Evolutionary conservation across 441 rosid species (phyloP), one percentile per base, ranked within the genome.

Genomic region (Pelargonium citronellum): DNA sequence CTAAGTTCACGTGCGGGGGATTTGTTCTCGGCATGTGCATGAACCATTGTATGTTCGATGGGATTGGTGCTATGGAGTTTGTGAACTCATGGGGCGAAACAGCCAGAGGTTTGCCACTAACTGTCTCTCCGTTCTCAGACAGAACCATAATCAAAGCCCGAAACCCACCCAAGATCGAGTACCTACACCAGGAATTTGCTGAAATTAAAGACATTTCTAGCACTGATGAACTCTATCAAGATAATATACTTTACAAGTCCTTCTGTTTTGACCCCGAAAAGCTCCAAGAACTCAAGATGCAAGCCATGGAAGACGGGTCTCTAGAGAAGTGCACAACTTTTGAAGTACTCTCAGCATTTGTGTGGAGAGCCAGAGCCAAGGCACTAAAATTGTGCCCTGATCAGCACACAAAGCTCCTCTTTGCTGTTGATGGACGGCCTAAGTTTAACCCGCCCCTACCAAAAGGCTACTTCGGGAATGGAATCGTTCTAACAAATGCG

Each of bases 31-130:
- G 97, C 61, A 75, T 91, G 47, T 83, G 88, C 79, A 83, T 87
- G 91, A 91, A 87, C 68, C 97, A 91, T 64, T 87, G 93, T 41
- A 87, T 89, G 91, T 87, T 88, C 53, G 97, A 91, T 77, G 96
- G 97, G 3, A 87, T 89, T 71, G 96, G 91, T 34, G 96, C 97
- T 1, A 89, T 91, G 97, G 96, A 91, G 69, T 91, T 91, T 76
- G 95, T 91, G 67, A 89, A 87, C 75, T 88, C 96, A 24, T 91
- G 97, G 96, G 96, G 90, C n/a, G 94, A 89, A 83, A 80, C 81
- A 41, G 94, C 97, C 64, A 82, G 97, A 82, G 94, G 92, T 15
- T 71, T 88, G 72, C 87, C 92, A n/a, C 73, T 88, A 39, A 53
- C 84, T n/a, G 70, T 80, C 65, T 88, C 87, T 57, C 96, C 97